phyloP scores from a whole-genome alignment of 768 basidiomycete genomes.

The Serendipita vermifera region DNA sequence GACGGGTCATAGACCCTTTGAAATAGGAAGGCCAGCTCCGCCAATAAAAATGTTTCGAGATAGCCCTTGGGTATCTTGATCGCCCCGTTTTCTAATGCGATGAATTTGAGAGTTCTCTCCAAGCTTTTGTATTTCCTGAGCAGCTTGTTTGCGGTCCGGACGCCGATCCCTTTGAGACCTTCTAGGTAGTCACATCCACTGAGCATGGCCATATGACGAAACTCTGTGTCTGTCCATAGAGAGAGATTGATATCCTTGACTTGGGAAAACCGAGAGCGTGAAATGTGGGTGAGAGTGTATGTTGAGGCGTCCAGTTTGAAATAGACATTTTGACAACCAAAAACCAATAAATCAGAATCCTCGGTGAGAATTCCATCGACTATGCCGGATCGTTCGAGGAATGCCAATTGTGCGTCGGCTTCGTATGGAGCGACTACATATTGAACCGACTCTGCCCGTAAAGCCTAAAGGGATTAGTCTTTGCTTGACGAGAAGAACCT shows the following conservation, averaged over 20 bases:
- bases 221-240: slow-evolving; percentile 84
- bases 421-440: slow-evolving; percentile 97
- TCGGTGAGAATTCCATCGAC: slow-evolving; percentile 93
- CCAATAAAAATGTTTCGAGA: slow-evolving; percentile 56
- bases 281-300: slow-evolving; percentile 52
- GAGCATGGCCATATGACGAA: slow-evolving; percentile 85
- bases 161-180: slow-evolving; percentile 79
- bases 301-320: slow-evolving; percentile 75
- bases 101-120: slow-evolving; percentile 63
- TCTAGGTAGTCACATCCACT: slow-evolving; percentile 89
- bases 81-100: slow-evolving; percentile 76
- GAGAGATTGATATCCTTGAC: slow-evolving; percentile 58
- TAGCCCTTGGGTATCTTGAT: slow-evolving; percentile 61
- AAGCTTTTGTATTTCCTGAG: slow-evolving; percentile 75
- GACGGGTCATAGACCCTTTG: slow-evolving; percentile 84
- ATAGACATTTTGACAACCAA: slow-evolving; percentile 86
- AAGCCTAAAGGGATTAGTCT: slow-evolving; percentile 41
- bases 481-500: neutral
- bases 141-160: slow-evolving; percentile 82
- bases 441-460: slow-evolving; percentile 62
- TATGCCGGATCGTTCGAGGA: slow-evolving; percentile 66
- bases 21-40: slow-evolving; percentile 86
- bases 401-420: slow-evolving; percentile 93
- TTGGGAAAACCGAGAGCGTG: slow-evolving; percentile 49
- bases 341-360: slow-evolving; percentile 94